phyloP scores from a whole-genome alignment of 1,284 basidiomycete genomes.

The Ustilago vetiveriae region DNA sequence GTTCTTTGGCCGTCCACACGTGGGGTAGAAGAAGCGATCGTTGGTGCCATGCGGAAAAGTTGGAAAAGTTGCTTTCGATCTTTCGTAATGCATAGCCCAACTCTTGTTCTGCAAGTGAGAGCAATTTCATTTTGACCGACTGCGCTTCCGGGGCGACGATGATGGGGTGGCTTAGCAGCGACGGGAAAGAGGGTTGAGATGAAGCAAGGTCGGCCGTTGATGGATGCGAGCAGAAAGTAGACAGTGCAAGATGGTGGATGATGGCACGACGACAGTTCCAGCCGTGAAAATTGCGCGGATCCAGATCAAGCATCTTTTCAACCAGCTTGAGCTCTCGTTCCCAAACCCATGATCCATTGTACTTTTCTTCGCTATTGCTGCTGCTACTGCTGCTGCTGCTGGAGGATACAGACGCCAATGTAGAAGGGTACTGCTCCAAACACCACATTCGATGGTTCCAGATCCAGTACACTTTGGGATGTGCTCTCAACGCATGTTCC shows the following conservation, averaged over 20 bases:
- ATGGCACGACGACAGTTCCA: conserved; percentile 64
- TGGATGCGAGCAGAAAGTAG: conserved; percentile 11
- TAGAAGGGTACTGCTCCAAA: conserved; percentile 41
- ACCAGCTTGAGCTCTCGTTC: conserved; percentile 56
- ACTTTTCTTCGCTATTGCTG: too few species aligned
- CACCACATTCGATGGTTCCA: conserved; percentile 67
- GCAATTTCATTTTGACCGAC: conserved; percentile 8
- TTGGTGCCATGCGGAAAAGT: conserved; percentile 99
- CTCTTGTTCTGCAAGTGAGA: conserved; percentile 47
- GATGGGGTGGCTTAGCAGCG: conserved; percentile 11
- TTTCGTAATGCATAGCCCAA: conserved; percentile 76
- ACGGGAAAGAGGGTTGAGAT: conserved; percentile 6
- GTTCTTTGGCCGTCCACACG: conserved; percentile 72
- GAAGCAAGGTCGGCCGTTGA: background rate
- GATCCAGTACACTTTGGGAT: conserved; percentile 67
- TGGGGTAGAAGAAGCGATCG: conserved; percentile 81
- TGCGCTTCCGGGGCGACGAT: background rate
- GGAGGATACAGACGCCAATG: too few species aligned
- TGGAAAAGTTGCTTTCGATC: conserved; percentile 93
- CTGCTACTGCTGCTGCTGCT: too few species aligned
- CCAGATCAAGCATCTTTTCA: conserved; percentile 64
- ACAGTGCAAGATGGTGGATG: conserved; percentile 46
- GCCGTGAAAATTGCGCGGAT: conserved; percentile 63
- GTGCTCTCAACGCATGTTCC: conserved; percentile 57
- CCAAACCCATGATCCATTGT: conserved; percentile 46